Evolutionary conservation across 768 basidiomycete genomes (phyloP).

Genomic region (Lactarius sanguifluus): DNA sequence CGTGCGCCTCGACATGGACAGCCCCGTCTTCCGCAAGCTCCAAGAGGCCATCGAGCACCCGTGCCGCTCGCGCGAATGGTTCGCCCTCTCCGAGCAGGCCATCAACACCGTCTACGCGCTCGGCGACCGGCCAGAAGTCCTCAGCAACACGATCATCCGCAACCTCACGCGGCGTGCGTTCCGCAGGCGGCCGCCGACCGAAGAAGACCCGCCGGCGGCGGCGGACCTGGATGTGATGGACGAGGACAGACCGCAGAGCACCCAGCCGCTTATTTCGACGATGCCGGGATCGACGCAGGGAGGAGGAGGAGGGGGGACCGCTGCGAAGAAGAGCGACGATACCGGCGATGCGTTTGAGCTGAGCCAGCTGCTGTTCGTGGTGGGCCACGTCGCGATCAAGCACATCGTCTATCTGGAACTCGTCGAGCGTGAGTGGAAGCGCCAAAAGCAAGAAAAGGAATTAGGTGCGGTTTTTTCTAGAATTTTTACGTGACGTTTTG

Average conservation of each 20-base stretch:
- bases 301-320: not conserved
- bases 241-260: slow-evolving; percentile 46
- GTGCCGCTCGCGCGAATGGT: slow-evolving; percentile 89
- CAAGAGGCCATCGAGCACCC: slow-evolving; percentile 79
- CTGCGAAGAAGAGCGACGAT: slow-evolving; percentile 42
- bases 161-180: slow-evolving; percentile 79
- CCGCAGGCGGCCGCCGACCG: slow-evolving; percentile 20
- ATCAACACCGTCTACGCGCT: slow-evolving; percentile 95
- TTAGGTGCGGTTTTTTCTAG: slow-evolving; percentile 47
- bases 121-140: slow-evolving; percentile 86
- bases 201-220: slow-evolving; percentile 30
- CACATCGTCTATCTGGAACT: slow-evolving; percentile 96
- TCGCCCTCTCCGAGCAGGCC: slow-evolving; percentile 93
- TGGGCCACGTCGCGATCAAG: slow-evolving; percentile 96
- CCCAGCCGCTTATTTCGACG: slow-evolving; percentile 20
- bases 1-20: slow-evolving; percentile 83
- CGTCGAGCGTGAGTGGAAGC: slow-evolving; percentile 94
- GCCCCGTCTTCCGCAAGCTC: slow-evolving; percentile 79
- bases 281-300: slow-evolving; percentile 24
- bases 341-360: slow-evolving; percentile 83
- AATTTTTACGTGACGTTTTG: not conserved
- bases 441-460: slow-evolving; percentile 88
- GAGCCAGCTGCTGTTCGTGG: slow-evolving; percentile 91
- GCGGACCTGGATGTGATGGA: slow-evolving; percentile 51
- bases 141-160: slow-evolving; percentile 81